These are phyloP conservation scores for Rhynchospora tenuis DNA, from an alignment of 176 grass and related monocot species.

Conservation along the genomic window DNA sequence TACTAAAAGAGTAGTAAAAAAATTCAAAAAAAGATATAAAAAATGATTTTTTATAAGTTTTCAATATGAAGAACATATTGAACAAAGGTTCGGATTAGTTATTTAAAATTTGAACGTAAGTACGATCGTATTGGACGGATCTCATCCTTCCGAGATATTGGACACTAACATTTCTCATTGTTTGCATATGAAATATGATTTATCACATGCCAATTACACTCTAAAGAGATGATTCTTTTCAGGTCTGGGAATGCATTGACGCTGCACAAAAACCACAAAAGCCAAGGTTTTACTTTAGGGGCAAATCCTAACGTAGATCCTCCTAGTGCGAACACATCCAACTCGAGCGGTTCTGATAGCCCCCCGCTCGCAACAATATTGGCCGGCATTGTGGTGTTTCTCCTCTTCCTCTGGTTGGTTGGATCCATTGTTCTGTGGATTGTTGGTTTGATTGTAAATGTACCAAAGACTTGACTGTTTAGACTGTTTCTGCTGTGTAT, in stretches of 20 bases:
- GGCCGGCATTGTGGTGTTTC: slow-evolving; percentile 49
- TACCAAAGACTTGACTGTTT: slow-evolving; percentile 35
- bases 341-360: slow-evolving; percentile 28
- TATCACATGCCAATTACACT: not conserved
- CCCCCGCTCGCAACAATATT: slow-evolving; percentile 66
- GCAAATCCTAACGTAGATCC: not conserved
- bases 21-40: too few species aligned
- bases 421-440: slow-evolving; percentile 63
- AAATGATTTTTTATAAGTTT: too few species aligned
- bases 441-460: slow-evolving; percentile 43
- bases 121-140: too few species aligned
- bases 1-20: too few species aligned
- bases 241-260: slow-evolving; percentile 24
- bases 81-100: too few species aligned
- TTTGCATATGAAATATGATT: not conserved
- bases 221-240: not conserved
- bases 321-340: slow-evolving; percentile 13
- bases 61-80: too few species aligned
- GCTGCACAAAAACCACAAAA: not conserved
- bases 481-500: not conserved
- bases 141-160: too few species aligned
- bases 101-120: too few species aligned
- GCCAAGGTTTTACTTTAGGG: slow-evolving; percentile 32
- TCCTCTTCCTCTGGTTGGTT: slow-evolving; percentile 47
- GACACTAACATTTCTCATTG: too few species aligned